These are phyloP conservation scores for Cryptosporidium sp. DNA, from an alignment of 169 alveolate species.

Conservation along the genomic window DNA sequence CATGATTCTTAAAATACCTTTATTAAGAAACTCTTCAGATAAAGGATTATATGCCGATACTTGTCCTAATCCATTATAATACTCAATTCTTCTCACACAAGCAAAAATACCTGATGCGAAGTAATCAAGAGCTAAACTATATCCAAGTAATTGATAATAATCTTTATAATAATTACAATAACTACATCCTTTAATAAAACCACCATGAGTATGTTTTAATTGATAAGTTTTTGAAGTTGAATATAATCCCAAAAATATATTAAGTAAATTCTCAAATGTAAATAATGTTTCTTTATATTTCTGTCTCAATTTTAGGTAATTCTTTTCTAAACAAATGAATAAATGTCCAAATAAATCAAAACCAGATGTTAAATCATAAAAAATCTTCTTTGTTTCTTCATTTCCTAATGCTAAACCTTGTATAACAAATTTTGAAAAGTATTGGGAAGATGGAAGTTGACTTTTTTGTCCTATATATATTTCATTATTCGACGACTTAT, in stretches of 20 bases:
- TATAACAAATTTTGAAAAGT: background rate
- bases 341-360: constrained; percentile 11
- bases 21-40: no score
- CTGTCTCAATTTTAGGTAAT: background rate
- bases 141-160: background rate
- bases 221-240: no score
- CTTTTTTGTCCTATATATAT: background rate
- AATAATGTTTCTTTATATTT: background rate
- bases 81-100: background rate
- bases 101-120: background rate
- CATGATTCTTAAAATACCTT: no score
- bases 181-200: background rate
- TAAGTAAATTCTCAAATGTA: no score
- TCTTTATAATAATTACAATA: background rate
- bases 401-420: background rate
- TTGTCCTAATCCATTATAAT: background rate
- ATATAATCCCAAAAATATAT: no score
- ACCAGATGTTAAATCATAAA: background rate
- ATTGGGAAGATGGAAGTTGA: background rate
- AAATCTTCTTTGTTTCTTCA: background rate
- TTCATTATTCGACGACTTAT: background rate
- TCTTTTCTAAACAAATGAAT: background rate
- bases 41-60: no score
- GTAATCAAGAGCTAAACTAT: background rate
- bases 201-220: background rate